phyloP scores from a whole-genome alignment of 2,329 filamentous ascomycete genomes.

The Cordyceps militaris region DNA sequence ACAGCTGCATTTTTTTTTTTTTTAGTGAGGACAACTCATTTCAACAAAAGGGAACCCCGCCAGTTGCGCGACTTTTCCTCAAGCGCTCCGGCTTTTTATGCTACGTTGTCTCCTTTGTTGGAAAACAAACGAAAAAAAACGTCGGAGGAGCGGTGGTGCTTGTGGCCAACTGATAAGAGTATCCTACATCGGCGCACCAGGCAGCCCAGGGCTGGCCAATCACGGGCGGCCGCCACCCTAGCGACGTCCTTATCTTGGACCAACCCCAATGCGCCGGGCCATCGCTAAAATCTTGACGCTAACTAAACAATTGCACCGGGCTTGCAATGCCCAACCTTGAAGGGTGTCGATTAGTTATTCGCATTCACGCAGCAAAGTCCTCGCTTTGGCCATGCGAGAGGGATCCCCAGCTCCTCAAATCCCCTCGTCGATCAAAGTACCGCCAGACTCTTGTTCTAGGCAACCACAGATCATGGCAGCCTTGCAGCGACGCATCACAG shows the following conservation, averaged over 20 bases:
- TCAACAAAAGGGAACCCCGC: neutral
- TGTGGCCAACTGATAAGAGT: neutral
- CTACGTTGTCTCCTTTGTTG: neutral
- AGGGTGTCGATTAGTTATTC: neutral
- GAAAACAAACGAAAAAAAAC: neutral
- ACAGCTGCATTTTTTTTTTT: neutral
- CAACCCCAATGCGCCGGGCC: conserved; percentile 12
- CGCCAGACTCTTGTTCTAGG: no score
- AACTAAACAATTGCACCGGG: neutral
- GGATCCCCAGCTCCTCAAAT: no score
- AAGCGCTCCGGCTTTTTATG: neutral
- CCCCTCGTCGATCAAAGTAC: no score
- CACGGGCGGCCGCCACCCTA: neutral
- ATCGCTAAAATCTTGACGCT: conserved; percentile 10
- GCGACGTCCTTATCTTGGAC: conserved; percentile 10
- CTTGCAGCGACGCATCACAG: neutral
- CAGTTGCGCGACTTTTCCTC: conserved; percentile 5
- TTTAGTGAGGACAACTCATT: neutral
- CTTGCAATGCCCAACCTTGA: neutral
- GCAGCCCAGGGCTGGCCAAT: conserved; percentile 6
- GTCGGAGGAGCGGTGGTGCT: neutral
- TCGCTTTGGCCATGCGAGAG: neutral
- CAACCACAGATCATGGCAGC: neutral
- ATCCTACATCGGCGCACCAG: neutral
- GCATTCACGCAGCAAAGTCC: neutral